These are phyloP conservation scores for Oryza officinalis DNA, from an alignment of 176 grass and related monocot genomes.

Conservation along the genomic window DNA sequence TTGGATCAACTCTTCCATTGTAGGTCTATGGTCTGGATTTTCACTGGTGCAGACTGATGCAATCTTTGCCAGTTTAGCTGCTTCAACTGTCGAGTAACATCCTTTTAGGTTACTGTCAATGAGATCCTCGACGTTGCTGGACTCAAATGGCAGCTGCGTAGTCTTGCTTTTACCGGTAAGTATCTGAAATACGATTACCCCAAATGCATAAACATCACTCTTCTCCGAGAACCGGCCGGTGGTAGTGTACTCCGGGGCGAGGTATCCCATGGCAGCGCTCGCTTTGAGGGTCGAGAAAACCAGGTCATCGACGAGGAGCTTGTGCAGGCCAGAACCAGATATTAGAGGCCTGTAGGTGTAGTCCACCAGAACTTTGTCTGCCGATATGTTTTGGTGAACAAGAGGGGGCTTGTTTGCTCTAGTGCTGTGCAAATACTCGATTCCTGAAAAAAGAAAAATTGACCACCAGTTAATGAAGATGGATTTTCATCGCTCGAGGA, in stretches of 20 bases:
- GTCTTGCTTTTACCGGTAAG: slow-evolving; percentile 66
- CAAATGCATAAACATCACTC: slow-evolving; percentile 90
- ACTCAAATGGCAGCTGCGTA: slow-evolving; percentile 27
- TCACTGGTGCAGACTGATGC: slow-evolving; percentile 61
- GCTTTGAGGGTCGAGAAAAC: slow-evolving; percentile 85
- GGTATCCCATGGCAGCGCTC: slow-evolving; percentile 97
- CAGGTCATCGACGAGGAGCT: slow-evolving; percentile 80
- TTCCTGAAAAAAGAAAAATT: slow-evolving; percentile 42
- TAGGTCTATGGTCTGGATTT: slow-evolving; percentile 62
- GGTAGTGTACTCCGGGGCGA: slow-evolving; percentile 87
- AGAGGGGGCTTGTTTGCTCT: slow-evolving; percentile 64
- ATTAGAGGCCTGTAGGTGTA: slow-evolving; percentile 69
- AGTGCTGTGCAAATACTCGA: slow-evolving; percentile 74
- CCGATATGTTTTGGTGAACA: slow-evolving; percentile 82
- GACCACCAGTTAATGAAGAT: too few species aligned
- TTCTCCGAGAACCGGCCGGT: slow-evolving; percentile 81
- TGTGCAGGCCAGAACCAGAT: slow-evolving; percentile 74
- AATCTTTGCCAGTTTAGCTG: slow-evolving; percentile 55
- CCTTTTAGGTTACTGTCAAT: slow-evolving; percentile 74
- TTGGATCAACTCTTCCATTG: slow-evolving; percentile 58
- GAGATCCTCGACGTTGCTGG: slow-evolving; percentile 51
- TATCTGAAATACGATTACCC: slow-evolving; percentile 76
- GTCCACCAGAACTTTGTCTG: slow-evolving; percentile 78
- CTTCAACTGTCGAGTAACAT: slow-evolving; percentile 51
- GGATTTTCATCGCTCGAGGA: too few species aligned